These are phyloP conservation scores for Botrytis tulipae DNA, from an alignment of 2,329 filamentous ascomycete genomes.

Conservation along the genomic window DNA sequence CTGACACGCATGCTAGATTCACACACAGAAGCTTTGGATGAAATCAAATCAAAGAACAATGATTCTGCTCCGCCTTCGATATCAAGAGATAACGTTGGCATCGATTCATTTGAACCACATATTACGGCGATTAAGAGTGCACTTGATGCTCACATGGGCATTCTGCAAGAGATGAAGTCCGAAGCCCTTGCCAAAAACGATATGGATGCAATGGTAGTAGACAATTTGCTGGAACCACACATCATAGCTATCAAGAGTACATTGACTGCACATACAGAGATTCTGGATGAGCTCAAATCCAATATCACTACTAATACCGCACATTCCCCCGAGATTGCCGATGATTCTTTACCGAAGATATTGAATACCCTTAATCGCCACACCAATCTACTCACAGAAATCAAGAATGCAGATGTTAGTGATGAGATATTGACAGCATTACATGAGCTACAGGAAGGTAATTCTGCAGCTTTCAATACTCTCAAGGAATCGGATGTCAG, in stretches of 20 bases:
- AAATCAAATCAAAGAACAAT: background rate
- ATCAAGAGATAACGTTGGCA: background rate
- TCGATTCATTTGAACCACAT: constrained; percentile 27
- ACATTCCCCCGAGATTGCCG: constrained; percentile 23
- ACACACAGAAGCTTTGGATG: constrained; percentile 21
- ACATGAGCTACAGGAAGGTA: constrained; percentile 30
- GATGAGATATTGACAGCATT: constrained; percentile 38
- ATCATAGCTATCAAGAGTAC: constrained; percentile 26
- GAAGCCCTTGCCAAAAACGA: constrained; percentile 1
- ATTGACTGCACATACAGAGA: constrained; percentile 23
- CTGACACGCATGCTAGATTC: constrained; percentile 24
- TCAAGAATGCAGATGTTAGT: constrained; percentile 37
- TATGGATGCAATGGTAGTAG: background rate
- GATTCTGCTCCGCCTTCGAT: background rate
- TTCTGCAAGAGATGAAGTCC: constrained; percentile 27
- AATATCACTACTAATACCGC: constrained; percentile 17
- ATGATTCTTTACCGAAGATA: constrained; percentile 25
- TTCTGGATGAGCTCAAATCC: constrained; percentile 28
- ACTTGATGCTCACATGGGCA: constrained; percentile 26
- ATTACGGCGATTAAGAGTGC: constrained; percentile 29
- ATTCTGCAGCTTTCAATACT: constrained; percentile 29
- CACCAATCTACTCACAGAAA: constrained; percentile 32
- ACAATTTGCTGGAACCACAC: constrained; percentile 10
- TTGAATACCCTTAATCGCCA: constrained; percentile 30
- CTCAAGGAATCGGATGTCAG: constrained; percentile 35